Conservation (phyloP, 164 flowering plant genomes). For the Piper longum region DNA sequence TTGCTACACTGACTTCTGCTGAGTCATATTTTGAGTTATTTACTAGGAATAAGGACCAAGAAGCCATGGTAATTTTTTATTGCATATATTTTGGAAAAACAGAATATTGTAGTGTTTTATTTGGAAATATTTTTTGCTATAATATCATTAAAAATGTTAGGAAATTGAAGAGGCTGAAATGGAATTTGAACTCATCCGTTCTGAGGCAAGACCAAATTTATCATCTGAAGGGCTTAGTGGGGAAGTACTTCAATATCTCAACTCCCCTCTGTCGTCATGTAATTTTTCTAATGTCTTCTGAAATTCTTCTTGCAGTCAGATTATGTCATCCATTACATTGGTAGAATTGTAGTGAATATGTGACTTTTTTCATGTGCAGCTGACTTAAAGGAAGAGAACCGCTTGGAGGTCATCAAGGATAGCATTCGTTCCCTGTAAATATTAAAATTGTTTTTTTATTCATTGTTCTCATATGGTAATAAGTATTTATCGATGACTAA, state of each 20-base stretch:
- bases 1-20: constrained; percentile 49
- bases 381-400: constrained; percentile 24
- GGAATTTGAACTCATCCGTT: constrained; percentile 60
- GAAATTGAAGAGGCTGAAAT: constrained; percentile 83
- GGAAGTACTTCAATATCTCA: constrained; percentile 7
- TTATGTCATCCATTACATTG: background rate
- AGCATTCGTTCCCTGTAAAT: constrained; percentile 56
- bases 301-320: background rate
- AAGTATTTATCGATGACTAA: background rate
- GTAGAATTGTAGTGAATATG: background rate
- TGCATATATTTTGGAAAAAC: background rate
- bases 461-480: background rate
- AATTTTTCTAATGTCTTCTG: constrained; percentile 8
- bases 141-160: constrained; percentile 19
- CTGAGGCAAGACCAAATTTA: constrained; percentile 27
- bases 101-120: background rate
- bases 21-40: constrained; percentile 59
- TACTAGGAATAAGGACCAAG: constrained; percentile 38
- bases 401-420: constrained; percentile 72
- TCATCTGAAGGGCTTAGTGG: constrained; percentile 19
- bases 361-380: constrained; percentile 18
- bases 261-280: constrained; percentile 23
- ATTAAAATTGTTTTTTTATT: background rate
- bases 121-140: background rate
- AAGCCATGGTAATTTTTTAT: constrained; percentile 34